Base-by-base conservation (phyloP, 805 yeast genomes). In the Starmerella khaoyaiensis region DNA sequence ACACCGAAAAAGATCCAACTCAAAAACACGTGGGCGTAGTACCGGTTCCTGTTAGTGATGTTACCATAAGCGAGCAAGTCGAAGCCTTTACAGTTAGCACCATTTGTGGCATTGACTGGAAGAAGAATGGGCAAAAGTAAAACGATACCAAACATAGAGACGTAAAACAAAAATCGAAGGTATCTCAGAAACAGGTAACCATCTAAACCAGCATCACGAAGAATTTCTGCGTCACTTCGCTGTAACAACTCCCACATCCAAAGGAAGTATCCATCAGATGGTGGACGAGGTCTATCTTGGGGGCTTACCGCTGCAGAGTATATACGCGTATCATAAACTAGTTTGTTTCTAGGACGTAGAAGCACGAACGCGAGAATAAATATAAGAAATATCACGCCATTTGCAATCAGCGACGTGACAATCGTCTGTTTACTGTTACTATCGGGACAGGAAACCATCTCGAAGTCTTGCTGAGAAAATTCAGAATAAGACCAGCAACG, bases 141-240 rank as follows among this genome's bases (percentile, higher is more conserved):
- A 4, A 69, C 21, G 37, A 72, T 57, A 4, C 81, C 79, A 30
- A 73, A 60, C 1, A 74, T 64, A 40, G 75, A 71, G 28, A 74
- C 54, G 5, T 62, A 42, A 10, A 71, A 62, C 45, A 82, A 62
- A 25, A 79, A 51, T 34, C 71, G 66, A 21, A 90, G 57, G 54
- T 79, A 90, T 47, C 98, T 67, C 44, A 84, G 60, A 57, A 86
- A 87, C 54, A 90, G 76, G 62, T 81, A 87, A 4, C 95, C 96
- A 55, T 87, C 97, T n/a, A 87, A 56, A 14, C 96, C 97, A 16
- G 90, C 78, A 51, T 87, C 93, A 47, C 77, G 75, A 41, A 87
- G 72, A 38, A 86, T 66, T 52, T 80, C 80, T 33, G 78, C 62
- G 39, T 80, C 84, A 1, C 82, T 72, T 52, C 79, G 76, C 33